Conservation (phyloP, 2,329 filamentous ascomycete species). For the Talaromyces islandicus region DNA sequence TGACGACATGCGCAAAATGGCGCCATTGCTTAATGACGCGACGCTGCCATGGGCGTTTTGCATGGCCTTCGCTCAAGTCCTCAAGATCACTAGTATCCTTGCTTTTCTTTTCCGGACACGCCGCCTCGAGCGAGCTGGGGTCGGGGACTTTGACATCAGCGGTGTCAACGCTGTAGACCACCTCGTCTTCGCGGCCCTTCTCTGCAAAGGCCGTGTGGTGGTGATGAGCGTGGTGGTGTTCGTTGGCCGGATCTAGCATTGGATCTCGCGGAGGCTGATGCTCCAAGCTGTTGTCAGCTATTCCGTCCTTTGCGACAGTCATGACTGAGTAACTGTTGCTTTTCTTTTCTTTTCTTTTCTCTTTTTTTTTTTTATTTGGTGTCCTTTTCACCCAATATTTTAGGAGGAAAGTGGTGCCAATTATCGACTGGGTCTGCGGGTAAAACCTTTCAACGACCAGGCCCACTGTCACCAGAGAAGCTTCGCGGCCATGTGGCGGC, state of each 20-base stretch:
- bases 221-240: neutral
- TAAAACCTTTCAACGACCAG: neutral
- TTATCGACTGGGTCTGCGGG: neutral
- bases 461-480: neutral
- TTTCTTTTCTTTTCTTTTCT: too few relatives aligned
- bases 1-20: conserved; percentile 40
- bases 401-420: neutral
- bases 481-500: neutral
- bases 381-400: neutral
- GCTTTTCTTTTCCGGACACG: conserved; percentile 17
- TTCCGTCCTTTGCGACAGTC: neutral
- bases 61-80: conserved; percentile 32
- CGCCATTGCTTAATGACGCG: conserved; percentile 22
- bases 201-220: conserved; percentile 11
- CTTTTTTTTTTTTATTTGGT: too few relatives aligned
- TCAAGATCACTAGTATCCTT: conserved; percentile 31
- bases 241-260: neutral
- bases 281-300: neutral
- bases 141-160: conserved; percentile 32
- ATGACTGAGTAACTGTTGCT: neutral
- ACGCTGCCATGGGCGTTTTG: conserved; percentile 22
- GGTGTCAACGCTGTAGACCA: conserved; percentile 44
- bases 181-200: conserved; percentile 36
- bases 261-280: neutral
- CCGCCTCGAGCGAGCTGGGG: conserved; percentile 36